phyloP scores from a whole-genome alignment of 2,329 filamentous ascomycete genomes.

The Leptographium galeiforme region DNA sequence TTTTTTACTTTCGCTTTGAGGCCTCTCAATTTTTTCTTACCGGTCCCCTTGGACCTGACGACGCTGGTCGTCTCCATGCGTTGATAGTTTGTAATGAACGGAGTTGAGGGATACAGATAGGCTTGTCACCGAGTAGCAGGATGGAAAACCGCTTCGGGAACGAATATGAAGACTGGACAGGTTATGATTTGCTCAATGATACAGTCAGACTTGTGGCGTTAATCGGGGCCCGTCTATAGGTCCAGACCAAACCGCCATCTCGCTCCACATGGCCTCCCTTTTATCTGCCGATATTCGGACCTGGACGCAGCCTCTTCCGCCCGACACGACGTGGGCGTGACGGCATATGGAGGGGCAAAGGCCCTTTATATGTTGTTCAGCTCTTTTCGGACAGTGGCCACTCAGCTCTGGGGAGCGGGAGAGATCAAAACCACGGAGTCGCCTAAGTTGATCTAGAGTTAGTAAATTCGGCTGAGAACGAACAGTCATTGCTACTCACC shows the following conservation, averaged over 20 bases:
- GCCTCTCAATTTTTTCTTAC: no score
- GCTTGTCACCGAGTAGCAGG: no score
- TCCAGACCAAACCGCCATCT: neutral
- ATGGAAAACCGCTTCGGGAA: no score
- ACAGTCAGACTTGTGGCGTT: neutral
- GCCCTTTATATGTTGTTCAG: neutral
- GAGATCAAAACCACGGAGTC: slow-evolving; percentile 17
- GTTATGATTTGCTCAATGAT: neutral
- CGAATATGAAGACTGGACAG: neutral
- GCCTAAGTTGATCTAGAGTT: slow-evolving; percentile 2
- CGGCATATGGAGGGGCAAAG: neutral
- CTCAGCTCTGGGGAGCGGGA: slow-evolving; percentile 12
- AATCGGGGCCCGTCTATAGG: neutral
- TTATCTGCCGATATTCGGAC: neutral
- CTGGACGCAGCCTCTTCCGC: neutral
- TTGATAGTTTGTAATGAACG: no score
- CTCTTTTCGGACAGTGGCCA: neutral
- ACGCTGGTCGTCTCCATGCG: no score
- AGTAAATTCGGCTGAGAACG: no score
- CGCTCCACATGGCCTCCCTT: neutral
- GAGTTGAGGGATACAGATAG: no score
- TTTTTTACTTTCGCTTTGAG: no score
- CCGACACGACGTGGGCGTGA: neutral
- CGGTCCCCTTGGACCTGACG: no score
- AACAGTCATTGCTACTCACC: slow-evolving; percentile 39